Evolutionary conservation across 495 filamentous ascomycete genomes (phyloP).

Genomic region (Tuber borchii): DNA sequence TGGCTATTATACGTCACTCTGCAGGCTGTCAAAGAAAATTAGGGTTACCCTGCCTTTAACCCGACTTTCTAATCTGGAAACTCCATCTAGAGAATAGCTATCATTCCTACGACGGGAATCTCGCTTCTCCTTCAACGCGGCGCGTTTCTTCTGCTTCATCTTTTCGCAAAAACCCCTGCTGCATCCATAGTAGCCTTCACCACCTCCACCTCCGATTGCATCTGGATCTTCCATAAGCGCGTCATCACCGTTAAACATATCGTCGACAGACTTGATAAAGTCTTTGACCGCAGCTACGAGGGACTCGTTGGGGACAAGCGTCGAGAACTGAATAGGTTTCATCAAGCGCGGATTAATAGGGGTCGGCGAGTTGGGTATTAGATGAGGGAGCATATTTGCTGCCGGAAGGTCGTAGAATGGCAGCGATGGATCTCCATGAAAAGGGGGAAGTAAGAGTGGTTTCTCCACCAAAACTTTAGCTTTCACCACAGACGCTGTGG

Average conservation of each 20-base stretch:
- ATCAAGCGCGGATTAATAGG: slow-evolving; percentile 66
- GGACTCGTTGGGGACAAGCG: slow-evolving; percentile 65
- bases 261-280: slow-evolving; percentile 62
- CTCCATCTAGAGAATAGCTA: background rate
- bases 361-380: slow-evolving; percentile 65
- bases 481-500: slow-evolving; percentile 13
- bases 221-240: slow-evolving; percentile 54
- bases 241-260: slow-evolving; percentile 50
- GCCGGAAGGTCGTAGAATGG: slow-evolving; percentile 83
- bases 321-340: slow-evolving; percentile 64
- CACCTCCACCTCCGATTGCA: slow-evolving; percentile 62
- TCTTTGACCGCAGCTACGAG: slow-evolving; percentile 60
- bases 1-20: no score
- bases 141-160: slow-evolving; percentile 60
- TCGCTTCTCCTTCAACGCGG: slow-evolving; percentile 23
- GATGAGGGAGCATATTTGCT: slow-evolving; percentile 69
- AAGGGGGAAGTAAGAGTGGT: slow-evolving; percentile 35
- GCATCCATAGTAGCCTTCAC: slow-evolving; percentile 83
- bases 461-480: slow-evolving; percentile 20
- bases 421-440: slow-evolving; percentile 66
- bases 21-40: no score
- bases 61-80: no score
- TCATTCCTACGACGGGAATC: slow-evolving; percentile 6
- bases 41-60: background rate
- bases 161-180: slow-evolving; percentile 70